Conservation (phyloP, 352 stramenopile genomes). For the Phytophthora europaea region DNA sequence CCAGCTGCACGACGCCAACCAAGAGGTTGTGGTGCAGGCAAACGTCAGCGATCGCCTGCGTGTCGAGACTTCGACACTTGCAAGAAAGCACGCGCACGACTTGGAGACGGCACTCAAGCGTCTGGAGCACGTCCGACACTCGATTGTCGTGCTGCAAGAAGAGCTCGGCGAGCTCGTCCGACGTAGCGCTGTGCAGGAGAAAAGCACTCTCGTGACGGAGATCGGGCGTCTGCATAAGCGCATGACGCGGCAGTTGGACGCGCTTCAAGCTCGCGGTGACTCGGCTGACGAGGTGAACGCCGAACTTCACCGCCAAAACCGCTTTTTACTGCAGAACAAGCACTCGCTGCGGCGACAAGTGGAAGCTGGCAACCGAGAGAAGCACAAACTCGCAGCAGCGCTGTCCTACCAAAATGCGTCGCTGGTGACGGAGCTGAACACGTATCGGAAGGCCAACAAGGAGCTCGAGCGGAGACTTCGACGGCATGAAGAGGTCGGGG, state of each 20-base stretch:
- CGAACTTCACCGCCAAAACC: slow-evolving; percentile 81
- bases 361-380: slow-evolving; percentile 68
- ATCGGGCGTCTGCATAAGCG: slow-evolving; percentile 77
- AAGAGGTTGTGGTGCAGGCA: slow-evolving; percentile 76
- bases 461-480: slow-evolving; percentile 64
- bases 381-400: slow-evolving; percentile 76
- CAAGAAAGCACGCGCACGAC: slow-evolving; percentile 60
- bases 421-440: slow-evolving; percentile 75
- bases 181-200: slow-evolving; percentile 68
- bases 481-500: slow-evolving; percentile 26
- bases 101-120: slow-evolving; percentile 38
- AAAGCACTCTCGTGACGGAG: slow-evolving; percentile 67
- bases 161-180: slow-evolving; percentile 72
- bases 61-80: slow-evolving; percentile 49
- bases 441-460: slow-evolving; percentile 67
- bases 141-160: slow-evolving; percentile 70
- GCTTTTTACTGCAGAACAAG: slow-evolving; percentile 79
- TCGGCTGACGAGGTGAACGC: slow-evolving; percentile 66
- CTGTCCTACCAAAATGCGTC: slow-evolving; percentile 79
- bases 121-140: slow-evolving; percentile 62
- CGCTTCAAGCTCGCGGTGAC: slow-evolving; percentile 61
- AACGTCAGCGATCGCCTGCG: slow-evolving; percentile 75
- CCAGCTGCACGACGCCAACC: slow-evolving; percentile 68
- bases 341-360: slow-evolving; percentile 75
- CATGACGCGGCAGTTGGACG: slow-evolving; percentile 60